Evolutionary conservation across 371 early-diverging fungal species (phyloP), one percentile per base, ranked within the genome.

Genomic region (Zopfochytrium polystomum): DNA sequence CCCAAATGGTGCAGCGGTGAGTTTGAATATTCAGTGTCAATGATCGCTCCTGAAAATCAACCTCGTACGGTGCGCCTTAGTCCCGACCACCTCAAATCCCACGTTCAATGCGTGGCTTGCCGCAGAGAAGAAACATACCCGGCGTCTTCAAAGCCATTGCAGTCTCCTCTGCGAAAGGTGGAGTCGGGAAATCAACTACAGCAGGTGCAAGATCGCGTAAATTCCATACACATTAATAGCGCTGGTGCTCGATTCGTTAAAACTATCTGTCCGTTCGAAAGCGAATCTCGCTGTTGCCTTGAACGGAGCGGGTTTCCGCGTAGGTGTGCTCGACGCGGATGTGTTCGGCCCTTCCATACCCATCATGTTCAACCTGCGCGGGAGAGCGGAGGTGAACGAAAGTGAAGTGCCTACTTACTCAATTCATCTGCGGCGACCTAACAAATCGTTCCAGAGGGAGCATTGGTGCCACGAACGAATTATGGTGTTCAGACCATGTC

Each of bases 281-380:
- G 91, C 90, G 30, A 93, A 93, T 66, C 73, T 91, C 49, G 89
- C 91, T 3, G 68, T 90, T 18, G 87, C 88, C 18, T 77, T 90
- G 29, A 77, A 78, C 3, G 74, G 80, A 63, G 75, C 78, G 55
- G 71, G 71, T 31, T 70, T 82, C 44, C 73, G 77, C 3, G 85
- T 87, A 2, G 94, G 91, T 22, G 75, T 94, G n/a, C 73, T 94
- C 55, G 94, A 94, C 70, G 91, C 92, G 0, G 94, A 94, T 74
- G 75, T 94, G 31, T 92, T 90, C 80, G 94, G 94, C 0, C 94
- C 94, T 3, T 91, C 92, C 0, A 84, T 94, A 22, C 92, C 94
- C 6, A 72, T 78, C 26, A 78, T 94, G 71, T 88, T 92, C 89
- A 89, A 90, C 58, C 76, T 94, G 46, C 71, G 74, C 50, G 88